These are phyloP conservation scores for Arabidopsis thaliana DNA, from an alignment of 345 rosid genomes.

Conservation along the genomic window DNA sequence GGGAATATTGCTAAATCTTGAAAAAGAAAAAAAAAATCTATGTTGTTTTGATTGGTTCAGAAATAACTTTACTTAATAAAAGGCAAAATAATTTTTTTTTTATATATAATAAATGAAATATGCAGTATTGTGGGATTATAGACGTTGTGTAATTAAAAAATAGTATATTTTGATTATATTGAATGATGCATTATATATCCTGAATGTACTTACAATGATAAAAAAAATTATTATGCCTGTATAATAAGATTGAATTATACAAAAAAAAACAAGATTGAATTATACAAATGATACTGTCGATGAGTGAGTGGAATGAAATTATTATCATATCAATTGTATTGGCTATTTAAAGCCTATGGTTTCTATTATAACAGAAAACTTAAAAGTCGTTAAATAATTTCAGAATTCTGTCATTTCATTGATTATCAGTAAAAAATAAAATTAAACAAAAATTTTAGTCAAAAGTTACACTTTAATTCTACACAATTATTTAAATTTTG, in stretches of 20 bases:
- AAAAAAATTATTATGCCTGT: too few relatives aligned
- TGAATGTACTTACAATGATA: too few relatives aligned
- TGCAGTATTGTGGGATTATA: background rate
- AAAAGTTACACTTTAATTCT: background rate
- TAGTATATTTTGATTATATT: background rate
- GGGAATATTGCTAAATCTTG: slow-evolving; percentile 23
- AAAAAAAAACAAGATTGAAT: too few relatives aligned
- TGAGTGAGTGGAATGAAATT: background rate
- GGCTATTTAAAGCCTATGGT: background rate
- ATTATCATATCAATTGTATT: background rate
- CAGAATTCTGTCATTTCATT: background rate
- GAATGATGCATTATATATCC: background rate
- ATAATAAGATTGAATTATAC: too few relatives aligned
- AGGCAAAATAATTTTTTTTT: background rate
- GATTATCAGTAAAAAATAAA: slow-evolving; percentile 1
- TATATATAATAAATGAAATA: too few relatives aligned
- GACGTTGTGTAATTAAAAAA: background rate
- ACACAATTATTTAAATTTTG: background rate
- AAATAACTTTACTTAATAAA: background rate
- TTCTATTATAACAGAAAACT: background rate
- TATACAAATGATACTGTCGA: background rate
- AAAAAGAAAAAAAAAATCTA: background rate
- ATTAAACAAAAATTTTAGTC: background rate
- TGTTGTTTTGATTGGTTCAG: background rate
- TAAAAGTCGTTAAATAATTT: background rate